Base-by-base conservation (phyloP, 116 monocot genomes). In the Iris pallida region DNA sequence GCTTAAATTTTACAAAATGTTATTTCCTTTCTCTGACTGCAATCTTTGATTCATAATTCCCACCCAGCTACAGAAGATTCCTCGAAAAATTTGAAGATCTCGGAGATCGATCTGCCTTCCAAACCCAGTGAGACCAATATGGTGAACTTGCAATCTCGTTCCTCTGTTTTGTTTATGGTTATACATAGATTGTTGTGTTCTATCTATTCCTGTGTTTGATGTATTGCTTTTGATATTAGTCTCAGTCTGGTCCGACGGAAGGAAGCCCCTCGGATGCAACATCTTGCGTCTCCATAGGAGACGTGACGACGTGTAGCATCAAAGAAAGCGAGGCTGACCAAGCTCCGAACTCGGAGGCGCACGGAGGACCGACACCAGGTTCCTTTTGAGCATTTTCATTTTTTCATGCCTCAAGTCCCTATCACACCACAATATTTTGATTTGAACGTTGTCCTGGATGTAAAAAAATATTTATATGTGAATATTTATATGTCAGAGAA, bases 231-330 rank as follows among this genome's bases (percentile, higher is more conserved):
- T 61, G 20, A 57, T 48, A 6, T 47, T 11, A 18, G 54, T 20
- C 42, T 70, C 70, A 87, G 85, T 57, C 61, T 73, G 71, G 73
- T 48, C 20, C 65, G 16, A 90, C 79, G 70, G 91, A 78, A 47
- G 86, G 75, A 45, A 81, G 74, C 57, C 13, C 64, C 17, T 91
- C 80, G n/a, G 86, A 87, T 91, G 81, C 84, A 59, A 73, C 71
- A 13, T 95, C 88, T 10, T 91, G 88, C 75, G 77, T 91, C 71
- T 95, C 95, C 20, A 84, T 86, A 0, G 85, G 65, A 11, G 81
- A 85, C 49, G 82, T 80, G 10, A 68, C 75, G 14, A 55, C 75
- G 41, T 72, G 84, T 64, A 86, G 79, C 48, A 53, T 68, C 59
- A 91, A 80, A 63, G 95, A 78, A 65, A 74, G 81, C 48, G 95